phyloP scores from a whole-genome alignment of 441 rosid species.

The Euphorbia corollata region DNA sequence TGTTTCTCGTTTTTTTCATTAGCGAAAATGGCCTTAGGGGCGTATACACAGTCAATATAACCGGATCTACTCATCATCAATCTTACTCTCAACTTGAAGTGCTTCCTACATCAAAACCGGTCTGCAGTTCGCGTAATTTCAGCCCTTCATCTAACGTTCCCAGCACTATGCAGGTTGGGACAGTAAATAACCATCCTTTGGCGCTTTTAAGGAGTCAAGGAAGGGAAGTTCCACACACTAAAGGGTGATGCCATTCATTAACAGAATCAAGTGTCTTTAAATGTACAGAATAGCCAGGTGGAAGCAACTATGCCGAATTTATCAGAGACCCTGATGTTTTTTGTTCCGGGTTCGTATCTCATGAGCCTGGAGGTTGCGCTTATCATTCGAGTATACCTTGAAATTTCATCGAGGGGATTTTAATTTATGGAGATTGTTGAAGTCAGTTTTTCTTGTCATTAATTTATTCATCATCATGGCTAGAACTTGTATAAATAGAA shows the following conservation, averaged over 20 bases:
- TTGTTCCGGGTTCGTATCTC: background rate
- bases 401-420: background rate
- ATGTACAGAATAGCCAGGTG: slow-evolving; percentile 11
- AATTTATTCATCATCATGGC: slow-evolving; percentile 9
- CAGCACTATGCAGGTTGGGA: slow-evolving; percentile 21
- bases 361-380: background rate
- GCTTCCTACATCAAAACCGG: slow-evolving; percentile 9
- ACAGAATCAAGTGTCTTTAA: background rate
- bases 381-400: background rate
- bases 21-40: slow-evolving; percentile 22
- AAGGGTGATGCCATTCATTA: slow-evolving; percentile 5
- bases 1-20: background rate
- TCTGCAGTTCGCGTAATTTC: slow-evolving; percentile 24
- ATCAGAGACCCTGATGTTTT: background rate
- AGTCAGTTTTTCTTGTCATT: slow-evolving; percentile 9
- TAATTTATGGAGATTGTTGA: background rate
- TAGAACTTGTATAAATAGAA: slow-evolving; percentile 8
- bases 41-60: slow-evolving; percentile 15
- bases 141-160: slow-evolving; percentile 27
- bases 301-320: background rate
- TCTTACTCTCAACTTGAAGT: slow-evolving; percentile 20
- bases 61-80: slow-evolving; percentile 21
- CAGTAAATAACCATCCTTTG: slow-evolving; percentile 30
- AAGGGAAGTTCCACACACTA: slow-evolving; percentile 30
- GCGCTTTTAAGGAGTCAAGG: slow-evolving; percentile 25